Evolutionary conservation across 352 stramenopile species (phyloP), one percentile per base, ranked within the genome.

Genomic region (Aphanomyces cochlioides): DNA sequence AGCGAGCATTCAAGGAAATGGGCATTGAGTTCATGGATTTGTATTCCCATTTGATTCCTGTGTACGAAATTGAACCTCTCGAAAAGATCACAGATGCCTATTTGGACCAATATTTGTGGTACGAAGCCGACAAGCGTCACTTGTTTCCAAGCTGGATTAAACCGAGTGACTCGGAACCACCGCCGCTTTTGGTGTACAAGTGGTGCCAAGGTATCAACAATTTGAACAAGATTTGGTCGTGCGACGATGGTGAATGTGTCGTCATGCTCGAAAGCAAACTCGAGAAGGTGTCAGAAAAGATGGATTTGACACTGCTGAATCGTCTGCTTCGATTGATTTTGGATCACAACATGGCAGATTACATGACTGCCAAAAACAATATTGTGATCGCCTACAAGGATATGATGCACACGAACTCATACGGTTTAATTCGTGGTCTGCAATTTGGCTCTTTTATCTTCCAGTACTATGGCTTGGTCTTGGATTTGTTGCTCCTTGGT

Each of bases 321-420:
- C 85, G 97, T 34, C 83, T 99, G 36, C 78, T 99, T 67, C 90
- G 97, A 8, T 82, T 99, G 56, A 99, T 99, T 80, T 86, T 99
- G 50, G 98, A 99, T 81, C 97, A 99, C 82, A 99, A 99, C 77
- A 99, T 99, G 73, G 97, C 97, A 10, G 97, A 99, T 75, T 99
- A 99, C 83, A 99, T 99, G 92, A 99, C 97, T 12, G 96, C 97
- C 4, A 99, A 99, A 86, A 99, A 99, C 84, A 99, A 99, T 78
- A 92, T 99, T 56, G 90, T 97, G 63, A 81, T 99, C 19, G 91
- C 90, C 53, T 99, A 97, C 90, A 99, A 99, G 81, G 98, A 99
- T 73, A 99, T 99, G 98, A 99, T 99, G 92, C 98, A 99, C 85
- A 99, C 97, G 19, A 99, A 99, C 84, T 98, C 90, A 40, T 99